These are phyloP conservation scores for Alternaria atra DNA, from an alignment of 2,329 filamentous ascomycete genomes.

Conservation along the genomic window DNA sequence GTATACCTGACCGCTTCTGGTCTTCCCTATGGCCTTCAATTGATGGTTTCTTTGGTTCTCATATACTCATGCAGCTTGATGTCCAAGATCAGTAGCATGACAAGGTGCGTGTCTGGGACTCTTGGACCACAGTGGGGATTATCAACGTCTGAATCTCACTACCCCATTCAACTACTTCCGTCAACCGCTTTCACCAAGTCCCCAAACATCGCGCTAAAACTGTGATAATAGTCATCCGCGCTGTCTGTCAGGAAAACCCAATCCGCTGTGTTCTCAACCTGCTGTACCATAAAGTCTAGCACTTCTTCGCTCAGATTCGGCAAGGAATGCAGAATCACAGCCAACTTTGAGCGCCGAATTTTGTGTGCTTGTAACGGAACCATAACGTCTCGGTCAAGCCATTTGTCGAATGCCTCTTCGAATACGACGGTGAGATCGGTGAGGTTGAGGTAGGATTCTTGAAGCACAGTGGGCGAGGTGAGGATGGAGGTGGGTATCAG, in stretches of 20 bases:
- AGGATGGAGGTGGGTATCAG: constrained; percentile 29
- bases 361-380: constrained; percentile 30
- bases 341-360: constrained; percentile 32
- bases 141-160: not conserved
- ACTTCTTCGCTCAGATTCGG: constrained; percentile 35
- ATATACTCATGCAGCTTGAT: too few species aligned
- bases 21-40: not conserved
- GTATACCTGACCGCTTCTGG: not conserved
- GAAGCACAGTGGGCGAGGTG: constrained; percentile 22
- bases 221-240: constrained; percentile 42
- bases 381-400: constrained; percentile 32
- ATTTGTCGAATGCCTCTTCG: constrained; percentile 44
- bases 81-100: too few species aligned
- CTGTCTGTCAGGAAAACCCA: constrained; percentile 43
- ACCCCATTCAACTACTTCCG: not conserved
- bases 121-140: not conserved
- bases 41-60: not conserved
- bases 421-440: constrained; percentile 46
- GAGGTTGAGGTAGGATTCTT: constrained; percentile 41
- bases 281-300: constrained; percentile 40
- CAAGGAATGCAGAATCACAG: constrained; percentile 39
- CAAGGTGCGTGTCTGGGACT: not conserved
- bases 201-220: constrained; percentile 36
- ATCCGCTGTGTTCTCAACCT: constrained; percentile 40
- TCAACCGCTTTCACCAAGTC: constrained; percentile 31